Conservation (phyloP, 2,329 filamentous ascomycete species). For the Dendryphion nanum region DNA sequence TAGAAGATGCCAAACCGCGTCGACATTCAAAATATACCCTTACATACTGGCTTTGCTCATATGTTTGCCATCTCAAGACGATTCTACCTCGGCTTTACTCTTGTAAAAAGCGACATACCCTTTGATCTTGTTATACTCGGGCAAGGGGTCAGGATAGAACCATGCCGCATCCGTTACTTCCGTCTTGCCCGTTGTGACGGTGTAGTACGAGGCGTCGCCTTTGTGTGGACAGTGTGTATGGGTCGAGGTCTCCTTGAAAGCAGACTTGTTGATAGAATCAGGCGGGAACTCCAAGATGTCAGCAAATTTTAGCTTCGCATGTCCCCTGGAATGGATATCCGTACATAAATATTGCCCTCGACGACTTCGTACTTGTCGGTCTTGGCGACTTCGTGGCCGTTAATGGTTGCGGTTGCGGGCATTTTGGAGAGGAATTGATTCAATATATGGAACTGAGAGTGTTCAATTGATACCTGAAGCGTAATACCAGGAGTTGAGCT, state of each 20-base stretch:
- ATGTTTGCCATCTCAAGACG: conserved; percentile 2
- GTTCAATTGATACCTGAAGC: too few relatives aligned
- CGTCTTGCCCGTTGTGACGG: conserved; percentile 49
- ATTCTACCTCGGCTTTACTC: conserved; percentile 29
- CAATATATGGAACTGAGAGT: too few relatives aligned
- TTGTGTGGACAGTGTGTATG: conserved; percentile 58
- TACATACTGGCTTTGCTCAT: too few relatives aligned
- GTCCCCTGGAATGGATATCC: background rate
- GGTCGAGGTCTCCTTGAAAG: conserved; percentile 47
- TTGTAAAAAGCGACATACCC: conserved; percentile 60
- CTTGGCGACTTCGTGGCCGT: conserved; percentile 52
- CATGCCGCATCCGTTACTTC: conserved; percentile 56
- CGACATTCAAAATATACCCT: too few relatives aligned
- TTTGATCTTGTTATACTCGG: conserved; percentile 52
- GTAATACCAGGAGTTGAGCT: too few relatives aligned
- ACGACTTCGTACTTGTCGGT: conserved; percentile 54
- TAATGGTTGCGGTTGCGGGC: conserved; percentile 49
- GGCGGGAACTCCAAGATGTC: conserved; percentile 29
- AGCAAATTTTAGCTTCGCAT: background rate
- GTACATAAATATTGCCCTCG: conserved; percentile 58
- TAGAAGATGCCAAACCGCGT: too few relatives aligned
- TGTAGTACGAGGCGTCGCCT: conserved; percentile 58
- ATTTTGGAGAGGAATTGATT: too few relatives aligned
- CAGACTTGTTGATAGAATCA: conserved; percentile 44
- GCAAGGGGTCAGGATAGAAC: conserved; percentile 56